phyloP scores from a whole-genome alignment of 805 yeast species.

The Wickerhamiella azymoides region DNA sequence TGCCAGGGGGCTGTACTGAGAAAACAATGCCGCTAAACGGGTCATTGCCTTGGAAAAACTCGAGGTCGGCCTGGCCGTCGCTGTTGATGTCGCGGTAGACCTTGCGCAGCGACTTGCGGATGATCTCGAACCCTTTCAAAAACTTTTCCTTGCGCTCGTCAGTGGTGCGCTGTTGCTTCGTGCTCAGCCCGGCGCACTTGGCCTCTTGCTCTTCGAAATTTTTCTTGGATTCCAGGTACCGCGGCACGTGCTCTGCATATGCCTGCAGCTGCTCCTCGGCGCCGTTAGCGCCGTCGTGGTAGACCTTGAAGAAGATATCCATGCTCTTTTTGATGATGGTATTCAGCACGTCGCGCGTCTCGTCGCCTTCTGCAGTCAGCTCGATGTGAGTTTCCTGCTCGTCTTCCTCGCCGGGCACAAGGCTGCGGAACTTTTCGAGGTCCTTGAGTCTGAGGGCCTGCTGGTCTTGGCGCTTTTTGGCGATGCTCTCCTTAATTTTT shows the following conservation, averaged over 20 bases:
- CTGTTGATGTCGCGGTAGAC: constrained; percentile 98
- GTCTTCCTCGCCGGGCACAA: not conserved
- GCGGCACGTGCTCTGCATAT: constrained; percentile 46
- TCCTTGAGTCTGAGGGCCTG: not conserved
- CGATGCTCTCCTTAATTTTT: not conserved
- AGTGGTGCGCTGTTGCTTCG: not conserved
- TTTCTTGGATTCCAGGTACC: constrained; percentile 41
- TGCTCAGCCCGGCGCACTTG: constrained; percentile 50
- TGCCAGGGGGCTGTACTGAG: constrained; percentile 98
- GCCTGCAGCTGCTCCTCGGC: constrained; percentile 46
- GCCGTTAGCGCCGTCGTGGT: not conserved
- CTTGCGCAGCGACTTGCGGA: constrained; percentile 78
- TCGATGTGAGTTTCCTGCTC: not conserved
- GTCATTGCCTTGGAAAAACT: constrained; percentile 85
- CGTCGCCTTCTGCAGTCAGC: not conserved
- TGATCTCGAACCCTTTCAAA: constrained; percentile 80
- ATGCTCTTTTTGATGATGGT: not conserved
- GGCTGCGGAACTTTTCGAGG: not conserved
- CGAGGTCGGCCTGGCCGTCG: constrained; percentile 98
- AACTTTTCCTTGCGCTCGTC: too few relatives aligned
- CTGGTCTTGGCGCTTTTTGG: not conserved
- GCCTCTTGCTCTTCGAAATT: constrained; percentile 46
- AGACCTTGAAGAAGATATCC: not conserved
- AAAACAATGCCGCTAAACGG: constrained; percentile 97
- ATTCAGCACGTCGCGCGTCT: not conserved